Conservation (phyloP, 2,329 filamentous ascomycete genomes). For the Sclerotinia minor region DNA sequence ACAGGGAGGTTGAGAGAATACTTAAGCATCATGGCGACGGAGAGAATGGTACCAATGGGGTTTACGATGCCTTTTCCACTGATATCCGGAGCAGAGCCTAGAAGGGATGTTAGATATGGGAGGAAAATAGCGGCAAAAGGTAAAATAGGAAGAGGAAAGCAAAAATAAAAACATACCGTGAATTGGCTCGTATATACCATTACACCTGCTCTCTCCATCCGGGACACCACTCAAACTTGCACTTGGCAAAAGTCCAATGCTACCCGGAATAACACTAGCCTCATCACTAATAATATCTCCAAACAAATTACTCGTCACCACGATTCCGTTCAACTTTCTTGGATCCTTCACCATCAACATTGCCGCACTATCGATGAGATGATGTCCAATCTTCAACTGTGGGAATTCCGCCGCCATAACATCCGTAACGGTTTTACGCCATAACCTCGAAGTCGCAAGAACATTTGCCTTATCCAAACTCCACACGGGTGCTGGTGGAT, state of each 20-base stretch:
- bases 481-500: slow-evolving; percentile 77
- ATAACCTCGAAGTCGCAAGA: slow-evolving; percentile 83
- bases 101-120: slow-evolving; percentile 4
- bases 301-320: slow-evolving; percentile 92
- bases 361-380: slow-evolving; percentile 93
- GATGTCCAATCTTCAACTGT: slow-evolving; percentile 77
- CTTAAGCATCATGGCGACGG: slow-evolving; percentile 91
- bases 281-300: slow-evolving; percentile 97
- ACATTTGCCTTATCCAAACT: slow-evolving; percentile 97
- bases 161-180: slow-evolving; percentile 63
- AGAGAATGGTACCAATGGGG: slow-evolving; percentile 88
- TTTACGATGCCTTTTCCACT: slow-evolving; percentile 89
- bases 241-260: slow-evolving; percentile 82
- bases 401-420: slow-evolving; percentile 88
- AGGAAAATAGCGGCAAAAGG: background rate
- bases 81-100: slow-evolving; percentile 89
- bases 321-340: slow-evolving; percentile 79
- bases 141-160: background rate
- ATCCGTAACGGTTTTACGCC: slow-evolving; percentile 84
- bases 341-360: slow-evolving; percentile 99
- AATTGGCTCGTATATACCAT: slow-evolving; percentile 97
- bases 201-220: slow-evolving; percentile 79
- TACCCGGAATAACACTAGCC: slow-evolving; percentile 90
- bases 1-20: slow-evolving; percentile 82
- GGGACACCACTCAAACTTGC: slow-evolving; percentile 85